Percentiles rank a stretch among this genome's conserved stretches.
These are phyloP conservation scores for Sorghum bicolor DNA, from an alignment of 176 grass and related monocot genomes.

Conservation along the genomic window Sorghum_bicolor_NCBIv3 NC_012872.2:6303501-6304000, in stretches of 20 bases:
- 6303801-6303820: conserved; percentile 97
- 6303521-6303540: neutral
- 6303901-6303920: conserved; percentile 99
- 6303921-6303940: conserved; percentile 47
- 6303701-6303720: neutral
- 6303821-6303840: conserved; percentile 87
- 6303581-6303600: neutral
- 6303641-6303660: neutral
- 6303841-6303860: conserved; percentile 99
- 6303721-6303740: neutral
- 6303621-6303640: neutral
- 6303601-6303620: neutral
- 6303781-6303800: conserved; percentile 99
- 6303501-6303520: neutral
- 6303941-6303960: conserved; percentile 4
- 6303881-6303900: conserved; percentile 97
- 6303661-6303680: conserved; percentile 3
- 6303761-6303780: conserved; percentile 51
- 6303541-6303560: neutral
- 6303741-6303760: neutral
- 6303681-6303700: neutral
- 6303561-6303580: neutral
- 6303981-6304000: neutral
- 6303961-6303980: conserved; percentile 14
- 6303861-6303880: conserved; percentile 99